Percentiles rank a stretch among this genome's conserved stretches.
Conservation (phyloP, 140 eudicot genomes). For the Erigeron philadelphicus region DNA sequence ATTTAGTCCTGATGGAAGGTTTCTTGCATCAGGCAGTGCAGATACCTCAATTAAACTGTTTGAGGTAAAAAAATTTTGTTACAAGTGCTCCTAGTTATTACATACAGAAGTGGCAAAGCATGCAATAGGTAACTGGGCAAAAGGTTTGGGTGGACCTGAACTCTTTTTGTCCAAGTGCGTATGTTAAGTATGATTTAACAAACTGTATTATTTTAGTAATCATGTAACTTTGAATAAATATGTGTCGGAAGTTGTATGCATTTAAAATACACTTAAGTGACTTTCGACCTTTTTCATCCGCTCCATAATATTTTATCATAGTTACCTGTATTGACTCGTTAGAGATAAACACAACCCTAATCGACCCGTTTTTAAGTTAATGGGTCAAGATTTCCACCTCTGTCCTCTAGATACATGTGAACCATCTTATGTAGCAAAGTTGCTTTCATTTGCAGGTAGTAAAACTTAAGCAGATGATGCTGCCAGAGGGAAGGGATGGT, state of each 20-base stretch:
- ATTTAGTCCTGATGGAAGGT: conserved; percentile 91
- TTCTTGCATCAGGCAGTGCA: conserved; percentile 79
- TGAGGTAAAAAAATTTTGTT: conserved; percentile 48
- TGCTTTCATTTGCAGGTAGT: conserved; percentile 44
- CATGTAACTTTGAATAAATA: neutral
- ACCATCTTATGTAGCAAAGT: conserved; percentile 15
- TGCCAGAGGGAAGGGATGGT: conserved; percentile 73
- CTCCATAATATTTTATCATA: neutral
- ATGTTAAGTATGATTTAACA: neutral
- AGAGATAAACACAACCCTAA: neutral
- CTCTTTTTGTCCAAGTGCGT: neutral
- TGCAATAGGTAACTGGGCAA: neutral
- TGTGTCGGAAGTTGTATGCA: neutral
- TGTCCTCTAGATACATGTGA: conserved; percentile 1
- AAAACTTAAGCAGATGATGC: conserved; percentile 80
- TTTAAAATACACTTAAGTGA: neutral
- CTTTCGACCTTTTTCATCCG: neutral
- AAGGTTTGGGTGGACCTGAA: neutral
- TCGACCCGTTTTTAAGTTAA: neutral
- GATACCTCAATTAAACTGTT: conserved; percentile 78
- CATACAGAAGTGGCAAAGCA: conserved; percentile 1
- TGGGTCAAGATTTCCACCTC: neutral
- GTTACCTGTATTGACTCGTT: neutral
- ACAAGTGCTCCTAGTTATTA: conserved; percentile 6
- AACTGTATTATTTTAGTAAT: neutral